Percentiles rank a stretch among this genome's conserved stretches.
Evolutionary conservation across 768 basidiomycete species (phyloP).

Genomic region (Lentinula sp.): DNA sequence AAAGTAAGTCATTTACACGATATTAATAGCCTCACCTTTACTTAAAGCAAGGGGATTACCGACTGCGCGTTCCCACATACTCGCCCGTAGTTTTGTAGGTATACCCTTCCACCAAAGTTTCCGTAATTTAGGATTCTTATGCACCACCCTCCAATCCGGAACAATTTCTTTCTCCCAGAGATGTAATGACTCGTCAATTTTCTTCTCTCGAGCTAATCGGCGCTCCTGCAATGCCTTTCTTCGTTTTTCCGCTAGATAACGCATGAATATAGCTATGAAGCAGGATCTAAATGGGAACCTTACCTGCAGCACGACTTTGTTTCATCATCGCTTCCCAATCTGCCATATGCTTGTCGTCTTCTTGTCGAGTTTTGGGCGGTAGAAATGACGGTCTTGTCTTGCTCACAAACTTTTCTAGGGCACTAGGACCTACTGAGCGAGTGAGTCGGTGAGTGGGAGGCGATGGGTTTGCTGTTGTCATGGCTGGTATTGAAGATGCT

Average conservation of each 20-base stretch:
- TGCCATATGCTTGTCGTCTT: constrained; percentile 79
- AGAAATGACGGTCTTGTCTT: constrained; percentile 79
- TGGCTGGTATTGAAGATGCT: constrained; percentile 19
- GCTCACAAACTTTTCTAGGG: constrained; percentile 74
- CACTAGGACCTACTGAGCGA: constrained; percentile 61
- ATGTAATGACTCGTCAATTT: constrained; percentile 62
- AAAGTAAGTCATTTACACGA: constrained; percentile 4
- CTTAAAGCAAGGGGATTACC: constrained; percentile 79
- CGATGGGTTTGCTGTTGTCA: constrained; percentile 10
- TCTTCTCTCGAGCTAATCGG: constrained; percentile 56
- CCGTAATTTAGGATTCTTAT: constrained; percentile 57
- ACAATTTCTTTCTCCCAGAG: constrained; percentile 76
- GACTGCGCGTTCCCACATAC: constrained; percentile 81
- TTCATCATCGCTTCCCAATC: constrained; percentile 91
- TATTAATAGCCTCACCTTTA: constrained; percentile 50
- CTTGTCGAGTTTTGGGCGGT: constrained; percentile 74
- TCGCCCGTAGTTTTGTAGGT: constrained; percentile 72
- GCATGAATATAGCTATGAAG: not conserved
- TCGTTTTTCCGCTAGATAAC: constrained; percentile 60
- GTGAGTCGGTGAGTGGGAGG: constrained; percentile 31
- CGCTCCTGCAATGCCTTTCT: constrained; percentile 57
- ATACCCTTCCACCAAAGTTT: constrained; percentile 88
- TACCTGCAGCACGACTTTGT: constrained; percentile 68
- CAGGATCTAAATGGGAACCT: constrained; percentile 11
- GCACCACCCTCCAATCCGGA: constrained; percentile 77